Conservation (phyloP, 1,284 basidiomycete species). For the Boletus smithii region DNA sequence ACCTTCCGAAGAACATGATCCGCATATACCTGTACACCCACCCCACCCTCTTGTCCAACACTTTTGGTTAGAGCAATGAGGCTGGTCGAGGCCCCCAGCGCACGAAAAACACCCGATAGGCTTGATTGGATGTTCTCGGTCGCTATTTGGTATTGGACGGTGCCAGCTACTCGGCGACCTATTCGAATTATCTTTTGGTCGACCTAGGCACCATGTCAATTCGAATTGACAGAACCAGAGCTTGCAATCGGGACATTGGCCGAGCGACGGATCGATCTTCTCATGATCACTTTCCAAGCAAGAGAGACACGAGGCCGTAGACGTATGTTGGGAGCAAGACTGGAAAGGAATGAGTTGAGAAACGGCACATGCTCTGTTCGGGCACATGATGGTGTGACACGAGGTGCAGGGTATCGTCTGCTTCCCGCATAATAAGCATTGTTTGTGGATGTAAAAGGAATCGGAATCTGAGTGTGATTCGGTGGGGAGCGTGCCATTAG, state of each 20-base stretch:
- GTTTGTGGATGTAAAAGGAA: neutral
- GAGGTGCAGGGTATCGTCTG: constrained; percentile 12
- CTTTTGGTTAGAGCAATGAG: constrained; percentile 14
- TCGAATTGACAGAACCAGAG: constrained; percentile 25
- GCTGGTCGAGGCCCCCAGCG: constrained; percentile 4
- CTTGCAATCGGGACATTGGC: constrained; percentile 22
- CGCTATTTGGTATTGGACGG: neutral
- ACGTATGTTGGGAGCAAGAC: constrained; percentile 17
- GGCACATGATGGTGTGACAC: constrained; percentile 19
- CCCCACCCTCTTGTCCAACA: constrained; percentile 22
- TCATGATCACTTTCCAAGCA: constrained; percentile 10
- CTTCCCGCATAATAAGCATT: constrained; percentile 17
- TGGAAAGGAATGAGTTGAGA: constrained; percentile 18
- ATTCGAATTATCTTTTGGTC: constrained; percentile 6
- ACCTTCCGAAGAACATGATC: constrained; percentile 15
- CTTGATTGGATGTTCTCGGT: constrained; percentile 15
- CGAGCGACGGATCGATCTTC: constrained; percentile 15
- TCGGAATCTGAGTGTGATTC: neutral
- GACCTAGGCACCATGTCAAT: constrained; percentile 25
- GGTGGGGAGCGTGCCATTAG: neutral
- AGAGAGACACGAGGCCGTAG: constrained; percentile 8
- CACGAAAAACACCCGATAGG: constrained; percentile 18
- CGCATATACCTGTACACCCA: constrained; percentile 15
- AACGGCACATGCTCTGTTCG: constrained; percentile 15
- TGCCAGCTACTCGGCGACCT: neutral